A percentile compares a stretch with the other conserved stretches of the same genome.
These are phyloP conservation scores for Lagenidium sp. DNA, from an alignment of 352 stramenopile species.

Conservation along the genomic window DNA sequence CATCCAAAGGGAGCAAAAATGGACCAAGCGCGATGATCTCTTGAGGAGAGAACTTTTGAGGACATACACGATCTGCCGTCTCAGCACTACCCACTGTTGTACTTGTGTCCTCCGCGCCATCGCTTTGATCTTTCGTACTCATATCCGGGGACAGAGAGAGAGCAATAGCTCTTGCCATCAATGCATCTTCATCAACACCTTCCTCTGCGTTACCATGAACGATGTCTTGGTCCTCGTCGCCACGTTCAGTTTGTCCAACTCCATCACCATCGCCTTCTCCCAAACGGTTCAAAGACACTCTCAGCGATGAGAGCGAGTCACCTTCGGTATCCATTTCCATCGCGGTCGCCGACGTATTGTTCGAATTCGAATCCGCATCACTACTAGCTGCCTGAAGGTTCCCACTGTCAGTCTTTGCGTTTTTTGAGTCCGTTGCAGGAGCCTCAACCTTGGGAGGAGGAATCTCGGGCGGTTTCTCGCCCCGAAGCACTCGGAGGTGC, in stretches of 20 bases:
- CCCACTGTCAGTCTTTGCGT: too few relatives aligned
- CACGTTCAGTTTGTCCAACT: constrained; percentile 29
- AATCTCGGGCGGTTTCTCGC: constrained; percentile 48
- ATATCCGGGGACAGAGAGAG: constrained; percentile 82
- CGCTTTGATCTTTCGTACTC: constrained; percentile 50
- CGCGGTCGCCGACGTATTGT: too few relatives aligned
- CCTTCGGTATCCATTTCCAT: not conserved
- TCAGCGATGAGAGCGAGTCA: not conserved
- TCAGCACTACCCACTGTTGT: too few relatives aligned
- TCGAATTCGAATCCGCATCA: too few relatives aligned
- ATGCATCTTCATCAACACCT: constrained; percentile 78
- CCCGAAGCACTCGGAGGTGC: constrained; percentile 67
- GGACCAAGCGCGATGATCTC: constrained; percentile 60
- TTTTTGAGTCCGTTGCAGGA: not conserved
- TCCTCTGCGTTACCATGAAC: constrained; percentile 80
- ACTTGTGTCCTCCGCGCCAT: constrained; percentile 16
- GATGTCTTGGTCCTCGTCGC: constrained; percentile 44
- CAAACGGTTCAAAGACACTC: not conserved
- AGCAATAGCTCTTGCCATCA: constrained; percentile 85
- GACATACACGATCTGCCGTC: too few relatives aligned
- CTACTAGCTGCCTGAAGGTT: too few relatives aligned
- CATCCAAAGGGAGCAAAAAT: constrained; percentile 40
- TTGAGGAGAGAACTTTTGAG: constrained; percentile 59
- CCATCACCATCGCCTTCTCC: constrained; percentile 47
- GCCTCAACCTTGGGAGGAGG: constrained; percentile 17